These are phyloP conservation scores for Pisolithus sp. DNA, from an alignment of 768 basidiomycete species.

Conservation along the genomic window DNA sequence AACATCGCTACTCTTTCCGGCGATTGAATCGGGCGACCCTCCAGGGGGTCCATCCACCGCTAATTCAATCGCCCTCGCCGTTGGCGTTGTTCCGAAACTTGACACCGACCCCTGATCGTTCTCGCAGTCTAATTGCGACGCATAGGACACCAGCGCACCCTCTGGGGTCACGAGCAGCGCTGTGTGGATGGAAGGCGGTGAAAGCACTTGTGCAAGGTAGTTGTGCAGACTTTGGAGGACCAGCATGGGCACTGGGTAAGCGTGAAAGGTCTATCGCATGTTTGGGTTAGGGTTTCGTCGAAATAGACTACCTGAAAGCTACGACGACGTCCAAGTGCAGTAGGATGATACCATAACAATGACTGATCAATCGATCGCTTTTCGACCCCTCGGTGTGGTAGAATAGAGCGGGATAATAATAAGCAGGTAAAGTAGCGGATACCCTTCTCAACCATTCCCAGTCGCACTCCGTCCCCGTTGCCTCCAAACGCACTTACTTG, in stretches of 20 bases:
- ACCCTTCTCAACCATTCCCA: neutral
- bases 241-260: slow-evolving; percentile 42
- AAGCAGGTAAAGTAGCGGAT: neutral
- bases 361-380: neutral
- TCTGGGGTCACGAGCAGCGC: slow-evolving; percentile 64
- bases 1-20: too few relatives aligned
- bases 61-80: neutral
- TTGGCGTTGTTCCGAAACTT: neutral
- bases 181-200: slow-evolving; percentile 58
- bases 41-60: neutral
- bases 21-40: neutral
- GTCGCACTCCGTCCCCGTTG: neutral
- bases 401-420: neutral
- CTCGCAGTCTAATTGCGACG: slow-evolving; percentile 37
- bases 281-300: too few relatives aligned
- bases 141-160: slow-evolving; percentile 69
- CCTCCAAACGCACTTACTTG: slow-evolving; percentile 34
- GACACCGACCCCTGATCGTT: neutral
- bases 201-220: slow-evolving; percentile 56
- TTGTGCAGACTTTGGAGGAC: slow-evolving; percentile 62
- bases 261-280: too few relatives aligned
- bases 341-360: neutral
- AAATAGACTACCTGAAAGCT: neutral
- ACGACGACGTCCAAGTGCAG: too few relatives aligned
- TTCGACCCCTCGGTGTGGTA: too few relatives aligned